Base-by-base conservation (phyloP, 805 yeast species). In the Spencermartinsiella europaea region DNA sequence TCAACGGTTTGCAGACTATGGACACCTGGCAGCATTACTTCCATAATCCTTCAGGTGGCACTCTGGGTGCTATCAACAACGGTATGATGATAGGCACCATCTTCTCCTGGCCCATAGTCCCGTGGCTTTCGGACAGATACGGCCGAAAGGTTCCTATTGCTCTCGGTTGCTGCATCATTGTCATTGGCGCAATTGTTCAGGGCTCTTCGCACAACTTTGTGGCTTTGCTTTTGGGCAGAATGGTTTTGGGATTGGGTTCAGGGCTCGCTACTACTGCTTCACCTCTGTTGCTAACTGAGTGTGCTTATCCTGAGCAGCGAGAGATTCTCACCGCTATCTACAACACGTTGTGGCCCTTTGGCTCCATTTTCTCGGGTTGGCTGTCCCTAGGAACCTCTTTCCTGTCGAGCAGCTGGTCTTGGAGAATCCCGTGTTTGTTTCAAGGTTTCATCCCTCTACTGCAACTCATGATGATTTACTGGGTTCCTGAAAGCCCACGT, bases 401-500 rank as follows among this genome's bases (percentile, higher is more conserved):
- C 36, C 35, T 48, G 34, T 42, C 45, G 37, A 28, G 45, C 19
- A 53, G 54, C 3, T 67, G 74, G 41, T 70, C 81, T 16, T 85
- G 90, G 89, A 77, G 91, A 70, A 72, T 84, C 61, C 90, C 93
- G 10, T 75, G 84, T 48, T 80, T 85, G 2, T 66, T 82, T 57
- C 95, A 85, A 68, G 70, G 78, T 47, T 53, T 82, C 38, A 81
- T 82, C 60, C 49, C 85, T 43, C 65, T 85, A 34, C 59, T 82
- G 45, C 69, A 84, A 77, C 81, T 48, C 28, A 65, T 38, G 15
- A 68, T 72, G 25, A 60, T 70, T 36, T 58, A 77, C 37, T 75
- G 79, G 38, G 67, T 89, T n/a, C 97, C 97, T 0, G 96, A 90
- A 64, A 80, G 90, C 35, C 96, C 96, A 0, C 72, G 96, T 48